Evolutionary conservation across 768 basidiomycete species (phyloP).

Genomic region (Lactarius pseudohatsudake): DNA sequence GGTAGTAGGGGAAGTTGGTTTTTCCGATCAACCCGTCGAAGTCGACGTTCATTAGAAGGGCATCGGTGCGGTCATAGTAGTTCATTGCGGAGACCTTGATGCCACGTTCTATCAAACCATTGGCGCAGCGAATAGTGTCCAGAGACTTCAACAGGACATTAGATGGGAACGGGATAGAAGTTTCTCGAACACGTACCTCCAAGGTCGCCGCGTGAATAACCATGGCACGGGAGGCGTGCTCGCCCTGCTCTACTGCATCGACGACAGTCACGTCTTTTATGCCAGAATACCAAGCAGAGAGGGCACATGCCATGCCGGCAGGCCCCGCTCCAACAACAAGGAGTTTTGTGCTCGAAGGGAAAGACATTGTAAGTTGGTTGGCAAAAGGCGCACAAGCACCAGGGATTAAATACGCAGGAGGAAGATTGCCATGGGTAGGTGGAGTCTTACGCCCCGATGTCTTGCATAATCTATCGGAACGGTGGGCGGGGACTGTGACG

Average conservation of each 20-base stretch:
- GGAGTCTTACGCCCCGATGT: neutral
- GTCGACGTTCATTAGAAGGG: slow-evolving; percentile 34
- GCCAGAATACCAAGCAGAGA: slow-evolving; percentile 46
- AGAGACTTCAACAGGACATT: slow-evolving; percentile 45
- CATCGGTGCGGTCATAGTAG: slow-evolving; percentile 35
- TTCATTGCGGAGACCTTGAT: slow-evolving; percentile 35
- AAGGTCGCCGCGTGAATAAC: slow-evolving; percentile 53
- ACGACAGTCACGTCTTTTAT: slow-evolving; percentile 45
- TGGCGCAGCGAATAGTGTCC: slow-evolving; percentile 45
- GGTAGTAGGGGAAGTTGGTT: slow-evolving; percentile 45
- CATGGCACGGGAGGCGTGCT: slow-evolving; percentile 45
- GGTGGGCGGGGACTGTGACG: neutral
- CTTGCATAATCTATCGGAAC: slow-evolving; percentile 4
- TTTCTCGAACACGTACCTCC: slow-evolving; percentile 39
- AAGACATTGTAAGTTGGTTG: slow-evolving; percentile 29
- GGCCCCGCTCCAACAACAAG: slow-evolving; percentile 55
- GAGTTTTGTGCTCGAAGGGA: slow-evolving; percentile 41
- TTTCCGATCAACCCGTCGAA: slow-evolving; percentile 40
- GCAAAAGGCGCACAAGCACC: neutral
- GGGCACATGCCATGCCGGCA: slow-evolving; percentile 46
- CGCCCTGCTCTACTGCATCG: slow-evolving; percentile 39
- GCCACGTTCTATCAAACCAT: slow-evolving; percentile 41
- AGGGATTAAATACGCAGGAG: slow-evolving; percentile 7
- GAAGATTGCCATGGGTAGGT: neutral
- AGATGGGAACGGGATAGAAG: slow-evolving; percentile 29